phyloP scores from a whole-genome alignment of 768 basidiomycete genomes.

The Lentinus tigrinus region DNA sequence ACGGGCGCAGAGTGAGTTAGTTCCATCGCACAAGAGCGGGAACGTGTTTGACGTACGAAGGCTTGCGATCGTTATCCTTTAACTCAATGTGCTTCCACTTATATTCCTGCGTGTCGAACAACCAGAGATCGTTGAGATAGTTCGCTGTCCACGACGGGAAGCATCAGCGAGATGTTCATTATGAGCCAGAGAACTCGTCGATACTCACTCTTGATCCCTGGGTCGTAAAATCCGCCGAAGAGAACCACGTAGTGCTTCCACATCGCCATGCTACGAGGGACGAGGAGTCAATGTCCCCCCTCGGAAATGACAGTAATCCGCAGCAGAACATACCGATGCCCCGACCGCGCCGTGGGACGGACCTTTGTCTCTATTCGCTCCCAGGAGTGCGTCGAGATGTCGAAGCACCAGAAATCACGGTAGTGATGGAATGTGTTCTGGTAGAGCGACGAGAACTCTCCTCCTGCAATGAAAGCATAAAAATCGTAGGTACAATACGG shows the following conservation, averaged over 20 bases:
- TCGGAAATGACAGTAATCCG: not conserved
- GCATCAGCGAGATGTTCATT: not conserved
- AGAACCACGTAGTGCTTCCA: constrained; percentile 88
- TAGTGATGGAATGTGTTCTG: constrained; percentile 86
- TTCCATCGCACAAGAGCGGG: not conserved
- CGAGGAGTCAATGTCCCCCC: not conserved
- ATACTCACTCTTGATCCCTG: constrained; percentile 71
- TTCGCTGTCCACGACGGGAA: constrained; percentile 49
- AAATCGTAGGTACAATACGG: not conserved
- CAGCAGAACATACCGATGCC: constrained; percentile 62
- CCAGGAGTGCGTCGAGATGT: constrained; percentile 77
- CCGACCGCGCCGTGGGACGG: constrained; percentile 76
- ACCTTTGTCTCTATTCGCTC: constrained; percentile 86
- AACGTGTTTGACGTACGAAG: constrained; percentile 58
- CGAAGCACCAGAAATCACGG: constrained; percentile 87
- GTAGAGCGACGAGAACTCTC: constrained; percentile 82
- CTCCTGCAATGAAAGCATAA: constrained; percentile 43
- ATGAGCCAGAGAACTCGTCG: not conserved
- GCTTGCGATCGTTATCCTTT: constrained; percentile 65
- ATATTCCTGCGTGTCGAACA: constrained; percentile 85
- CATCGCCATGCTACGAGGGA: constrained; percentile 66
- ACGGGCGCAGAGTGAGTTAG: not conserved
- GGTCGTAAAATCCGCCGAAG: constrained; percentile 91
- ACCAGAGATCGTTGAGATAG: constrained; percentile 82
- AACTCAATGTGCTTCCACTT: constrained; percentile 81